Percentiles rank a stretch among this genome's conserved stretches.
phyloP scores from a whole-genome alignment of 768 basidiomycete species.

The Crassisporium funariophilum region DNA sequence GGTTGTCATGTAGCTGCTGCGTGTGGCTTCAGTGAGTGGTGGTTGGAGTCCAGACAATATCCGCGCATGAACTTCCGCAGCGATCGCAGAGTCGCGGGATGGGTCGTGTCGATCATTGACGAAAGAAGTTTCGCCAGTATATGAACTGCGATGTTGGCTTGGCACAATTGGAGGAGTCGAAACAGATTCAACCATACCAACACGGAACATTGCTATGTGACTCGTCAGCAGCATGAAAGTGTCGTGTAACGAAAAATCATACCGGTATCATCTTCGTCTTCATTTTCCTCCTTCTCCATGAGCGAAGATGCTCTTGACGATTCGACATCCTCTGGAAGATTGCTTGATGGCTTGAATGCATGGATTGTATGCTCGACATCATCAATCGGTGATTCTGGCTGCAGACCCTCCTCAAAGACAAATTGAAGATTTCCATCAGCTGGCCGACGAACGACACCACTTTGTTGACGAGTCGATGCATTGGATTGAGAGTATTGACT shows the following conservation, averaged over 20 bases:
- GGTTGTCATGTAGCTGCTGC: slow-evolving; percentile 64
- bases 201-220: slow-evolving; percentile 45
- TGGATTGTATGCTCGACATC: slow-evolving; percentile 26
- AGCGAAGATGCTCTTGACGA: slow-evolving; percentile 44
- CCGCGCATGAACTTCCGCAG: slow-evolving; percentile 12
- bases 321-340: slow-evolving; percentile 52
- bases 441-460: slow-evolving; percentile 20
- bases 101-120: slow-evolving; percentile 13
- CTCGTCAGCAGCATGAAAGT: background rate
- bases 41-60: slow-evolving; percentile 33
- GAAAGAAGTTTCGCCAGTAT: slow-evolving; percentile 37
- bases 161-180: slow-evolving; percentile 50
- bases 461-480: slow-evolving; percentile 14
- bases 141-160: slow-evolving; percentile 40
- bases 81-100: slow-evolving; percentile 6
- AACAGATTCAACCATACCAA: slow-evolving; percentile 52
- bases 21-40: slow-evolving; percentile 34
- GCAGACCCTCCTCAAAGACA: slow-evolving; percentile 37
- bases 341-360: slow-evolving; percentile 42
- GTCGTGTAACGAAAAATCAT: slow-evolving; percentile 9
- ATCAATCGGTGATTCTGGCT: slow-evolving; percentile 24
- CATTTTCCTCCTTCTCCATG: slow-evolving; percentile 38
- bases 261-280: slow-evolving; percentile 47
- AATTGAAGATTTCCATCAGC: slow-evolving; percentile 38
- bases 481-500: slow-evolving; percentile 31